Evolutionary conservation across 306 rosid genomes (phyloP), one percentile per base, ranked within the genome.

Genomic region (Glycyrrhiza uralensis): DNA sequence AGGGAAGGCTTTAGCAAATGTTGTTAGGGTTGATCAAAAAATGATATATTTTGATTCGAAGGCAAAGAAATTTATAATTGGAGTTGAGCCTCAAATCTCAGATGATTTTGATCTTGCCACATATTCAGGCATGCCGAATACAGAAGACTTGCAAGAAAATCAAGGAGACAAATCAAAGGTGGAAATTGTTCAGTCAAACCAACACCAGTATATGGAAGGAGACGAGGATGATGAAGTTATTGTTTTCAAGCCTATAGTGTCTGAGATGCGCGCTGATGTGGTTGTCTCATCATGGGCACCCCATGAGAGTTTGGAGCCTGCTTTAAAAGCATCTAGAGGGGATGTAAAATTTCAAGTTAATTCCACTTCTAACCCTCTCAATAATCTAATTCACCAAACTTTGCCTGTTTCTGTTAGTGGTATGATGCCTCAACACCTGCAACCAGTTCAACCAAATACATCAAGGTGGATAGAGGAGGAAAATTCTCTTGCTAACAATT

Each of bases 171-270:
- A 76, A 46, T 36, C 82, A 26, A 60, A 42, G 42, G 67, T 82
- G 57, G 84, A 61, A 45, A 74, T 70, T 58, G 69, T 70, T 2
- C 85, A 77, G 72, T 58, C 83, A 56, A 85, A 84, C 63, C 79
- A 76, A 19, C 82, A 77, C 71, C 74, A 49, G 47, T 66, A 58
- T 77, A 19, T 70, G 56, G 98, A 87, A 66, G 96, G 80, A 57
- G 98, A 93, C 33, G 97, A 93, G 8, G 97, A 93, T 8, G 98
- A 92, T 69, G 98, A 93, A 79, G 97, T 93, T 20, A 93, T 93
- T 77, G 97, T 93, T 74, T 93, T 90, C 69, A 93, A 90, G 79
- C 98, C 98, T 57, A 14, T 89, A 20, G 87, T 84, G 69, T 52
- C 86, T 39, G 98, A 90, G 77, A 85, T 84, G 80, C 86, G 74